These are phyloP conservation scores for Paraphoma chrysanthemicola DNA, from an alignment of 2,329 filamentous ascomycete genomes.

Conservation along the genomic window DNA sequence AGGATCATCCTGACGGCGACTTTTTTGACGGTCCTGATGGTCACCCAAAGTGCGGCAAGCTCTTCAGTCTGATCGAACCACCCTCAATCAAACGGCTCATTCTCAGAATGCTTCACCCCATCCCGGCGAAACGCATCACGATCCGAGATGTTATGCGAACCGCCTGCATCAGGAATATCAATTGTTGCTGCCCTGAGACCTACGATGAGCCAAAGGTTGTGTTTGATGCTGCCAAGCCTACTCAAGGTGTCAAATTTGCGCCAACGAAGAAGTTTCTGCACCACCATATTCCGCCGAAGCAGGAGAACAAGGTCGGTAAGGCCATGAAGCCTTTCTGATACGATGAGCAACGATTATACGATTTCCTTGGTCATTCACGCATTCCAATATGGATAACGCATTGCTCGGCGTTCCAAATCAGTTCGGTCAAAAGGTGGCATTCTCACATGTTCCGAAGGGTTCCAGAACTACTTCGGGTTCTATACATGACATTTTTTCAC, in stretches of 20 bases:
- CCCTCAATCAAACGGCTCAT: constrained; percentile 71
- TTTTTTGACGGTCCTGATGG: constrained; percentile 62
- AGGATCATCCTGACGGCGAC: constrained; percentile 58
- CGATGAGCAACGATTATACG: constrained; percentile 34
- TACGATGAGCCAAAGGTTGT: constrained; percentile 68
- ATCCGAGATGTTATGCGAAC: constrained; percentile 74
- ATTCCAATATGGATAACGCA: constrained; percentile 5
- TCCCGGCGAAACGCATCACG: constrained; percentile 73
- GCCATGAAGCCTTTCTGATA: constrained; percentile 49
- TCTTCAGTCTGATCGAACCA: constrained; percentile 73
- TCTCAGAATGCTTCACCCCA: constrained; percentile 82
- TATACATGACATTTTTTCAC: neutral
- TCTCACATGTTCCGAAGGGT: neutral
- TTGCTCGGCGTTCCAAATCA: constrained; percentile 15
- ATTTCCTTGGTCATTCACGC: neutral
- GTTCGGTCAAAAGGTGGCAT: constrained; percentile 9
- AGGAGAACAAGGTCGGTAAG: constrained; percentile 45
- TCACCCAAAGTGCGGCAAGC: constrained; percentile 69
- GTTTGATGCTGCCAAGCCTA: constrained; percentile 64
- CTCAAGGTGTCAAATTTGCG: constrained; percentile 41
- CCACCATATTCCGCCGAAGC: constrained; percentile 52
- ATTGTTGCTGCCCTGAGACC: constrained; percentile 78
- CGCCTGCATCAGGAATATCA: constrained; percentile 75
- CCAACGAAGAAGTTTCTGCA: constrained; percentile 51
- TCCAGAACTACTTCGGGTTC: neutral